Evolutionary conservation across 192 early-diverging fungal genomes (phyloP), one percentile per base, ranked within the genome.

Genomic region (Paraglomus occultum): DNA sequence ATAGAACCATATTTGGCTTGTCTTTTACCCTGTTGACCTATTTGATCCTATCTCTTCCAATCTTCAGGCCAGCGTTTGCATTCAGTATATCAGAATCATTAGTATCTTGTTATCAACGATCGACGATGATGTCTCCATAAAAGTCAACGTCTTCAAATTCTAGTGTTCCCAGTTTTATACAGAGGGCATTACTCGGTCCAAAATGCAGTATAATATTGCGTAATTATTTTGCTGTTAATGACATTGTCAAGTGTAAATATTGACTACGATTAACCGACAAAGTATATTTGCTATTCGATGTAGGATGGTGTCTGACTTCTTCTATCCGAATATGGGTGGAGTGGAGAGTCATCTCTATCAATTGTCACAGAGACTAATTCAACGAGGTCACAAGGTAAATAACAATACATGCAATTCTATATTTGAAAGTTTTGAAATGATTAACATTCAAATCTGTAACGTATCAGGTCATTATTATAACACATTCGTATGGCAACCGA

Each of bases 291-390:
- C 10, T 58, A 31, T 31, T 31, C 31, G 45, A 38, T 31, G 14
- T 73, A 89, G 94, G 75, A 92, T 98, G 87, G 94, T 96, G 4
- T 95, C 92, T 6, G 97, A 99, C 80, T 97, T 98, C 77, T 97
- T 98, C 80, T 98, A 94, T 76, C 97, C 97, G 31, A 95, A 92
- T 68, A 87, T 95, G 73, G 97, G 97, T 54, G 97, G 97, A 11
- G 92, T 99, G 9, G 97, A 99, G 74, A 87, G 86, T 45, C 97
- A 99, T 78, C 77, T 98, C 23, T 96, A 93, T 73, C 90, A 92
- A 74, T 84, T 96, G 47, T 92, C 95, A 38, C 91, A 93, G 77
- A 85, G 90, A 69, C 82, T 99, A 31, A 91, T 94, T 52, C 86
- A 83, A 72, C 87, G 93, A 4, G 97, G 95, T 5, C 97, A 99